Evolutionary conservation across 192 early-diverging fungal genomes (phyloP).

Genomic region (Coemansia sp.): DNA sequence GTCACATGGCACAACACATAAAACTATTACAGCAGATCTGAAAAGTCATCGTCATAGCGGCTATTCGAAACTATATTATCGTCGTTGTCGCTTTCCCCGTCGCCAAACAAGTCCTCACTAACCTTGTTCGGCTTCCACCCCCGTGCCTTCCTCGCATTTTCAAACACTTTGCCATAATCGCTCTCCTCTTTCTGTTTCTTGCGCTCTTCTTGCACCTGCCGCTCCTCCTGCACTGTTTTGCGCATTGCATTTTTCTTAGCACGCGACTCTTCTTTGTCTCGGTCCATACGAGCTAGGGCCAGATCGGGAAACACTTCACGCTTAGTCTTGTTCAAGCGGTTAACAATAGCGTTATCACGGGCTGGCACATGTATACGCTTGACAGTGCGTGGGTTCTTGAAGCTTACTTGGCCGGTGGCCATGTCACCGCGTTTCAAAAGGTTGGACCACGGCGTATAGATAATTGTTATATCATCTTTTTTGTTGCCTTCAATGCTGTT

Average conservation of each 20-base stretch:
- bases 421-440: slow-evolving; percentile 89
- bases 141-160: slow-evolving; percentile 30
- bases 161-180: slow-evolving; percentile 50
- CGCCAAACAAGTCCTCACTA: slow-evolving; percentile 34
- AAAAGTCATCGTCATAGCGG: slow-evolving; percentile 11
- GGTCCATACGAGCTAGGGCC: slow-evolving; percentile 63
- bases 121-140: slow-evolving; percentile 8
- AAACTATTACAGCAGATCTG: slow-evolving; percentile 7
- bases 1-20: not conserved
- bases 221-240: slow-evolving; percentile 50
- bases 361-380: slow-evolving; percentile 77
- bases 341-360: slow-evolving; percentile 80
- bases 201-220: slow-evolving; percentile 32
- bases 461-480: slow-evolving; percentile 83
- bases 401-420: slow-evolving; percentile 95
- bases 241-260: slow-evolving; percentile 38
- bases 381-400: slow-evolving; percentile 73
- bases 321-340: slow-evolving; percentile 93
- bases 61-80: not conserved
- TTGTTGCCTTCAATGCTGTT: slow-evolving; percentile 98
- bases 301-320: slow-evolving; percentile 75
- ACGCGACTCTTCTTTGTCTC: slow-evolving; percentile 45
- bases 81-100: slow-evolving; percentile 12
- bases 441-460: slow-evolving; percentile 92
- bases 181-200: slow-evolving; percentile 34